A percentile compares a stretch with the other conserved stretches of the same genome.
Conservation (phyloP, 169 alveolate genomes). For the Eimeria falciformis region DNA sequence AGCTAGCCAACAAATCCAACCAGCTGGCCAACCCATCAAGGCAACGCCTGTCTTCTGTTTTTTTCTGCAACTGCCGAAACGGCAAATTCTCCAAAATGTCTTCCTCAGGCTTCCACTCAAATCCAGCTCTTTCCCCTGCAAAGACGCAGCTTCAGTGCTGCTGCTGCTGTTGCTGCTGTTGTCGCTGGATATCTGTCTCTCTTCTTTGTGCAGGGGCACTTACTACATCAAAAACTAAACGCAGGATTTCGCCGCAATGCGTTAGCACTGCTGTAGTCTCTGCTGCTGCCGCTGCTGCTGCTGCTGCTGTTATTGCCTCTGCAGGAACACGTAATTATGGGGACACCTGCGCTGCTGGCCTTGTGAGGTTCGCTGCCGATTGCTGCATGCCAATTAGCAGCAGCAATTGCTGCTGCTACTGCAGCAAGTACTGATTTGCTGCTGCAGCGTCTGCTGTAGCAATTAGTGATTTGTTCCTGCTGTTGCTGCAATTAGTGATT, state of each 20-base stretch:
- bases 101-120: no score
- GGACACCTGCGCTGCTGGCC: background rate
- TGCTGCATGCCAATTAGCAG: background rate
- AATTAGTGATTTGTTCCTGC: no score
- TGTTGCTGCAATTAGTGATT: background rate
- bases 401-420: background rate
- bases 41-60: background rate
- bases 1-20: background rate
- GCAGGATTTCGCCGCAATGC: no score
- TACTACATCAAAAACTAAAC: no score
- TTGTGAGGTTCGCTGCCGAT: background rate
- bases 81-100: no score
- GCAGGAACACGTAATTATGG: background rate
- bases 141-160: background rate
- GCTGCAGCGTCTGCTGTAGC: constrained; percentile 30
- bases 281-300: constrained; percentile 5
- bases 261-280: background rate
- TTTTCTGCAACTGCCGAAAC: background rate
- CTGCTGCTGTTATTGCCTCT: background rate
- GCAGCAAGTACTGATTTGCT: constrained; percentile 12
- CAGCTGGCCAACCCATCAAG: background rate
- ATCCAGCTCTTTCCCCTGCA: background rate
- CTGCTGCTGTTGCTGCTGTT: background rate
- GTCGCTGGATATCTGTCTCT: background rate
- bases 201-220: background rate